Evolutionary conservation across 768 basidiomycete species (phyloP).

Genomic region (Suillus fuscotomentosus): DNA sequence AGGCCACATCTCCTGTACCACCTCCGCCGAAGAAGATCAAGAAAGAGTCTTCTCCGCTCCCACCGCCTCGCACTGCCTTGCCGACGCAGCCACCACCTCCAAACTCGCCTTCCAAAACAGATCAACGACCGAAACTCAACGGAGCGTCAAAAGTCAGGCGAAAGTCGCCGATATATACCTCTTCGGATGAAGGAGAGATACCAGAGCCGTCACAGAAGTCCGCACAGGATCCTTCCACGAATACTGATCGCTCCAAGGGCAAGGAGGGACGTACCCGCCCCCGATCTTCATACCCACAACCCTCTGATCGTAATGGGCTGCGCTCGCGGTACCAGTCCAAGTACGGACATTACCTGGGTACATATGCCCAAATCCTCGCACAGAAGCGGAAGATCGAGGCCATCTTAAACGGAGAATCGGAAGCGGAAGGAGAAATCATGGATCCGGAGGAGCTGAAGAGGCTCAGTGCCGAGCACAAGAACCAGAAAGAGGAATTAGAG

Average conservation of each 20-base stretch:
- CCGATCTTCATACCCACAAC: slow-evolving; percentile 34
- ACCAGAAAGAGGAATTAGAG: slow-evolving; percentile 52
- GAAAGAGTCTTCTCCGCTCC: slow-evolving; percentile 34
- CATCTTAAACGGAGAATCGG: slow-evolving; percentile 53
- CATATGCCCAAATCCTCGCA: slow-evolving; percentile 44
- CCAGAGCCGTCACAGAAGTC: slow-evolving; percentile 67
- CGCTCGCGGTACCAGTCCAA: slow-evolving; percentile 51
- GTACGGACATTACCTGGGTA: slow-evolving; percentile 50
- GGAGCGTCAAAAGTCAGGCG: slow-evolving; percentile 3
- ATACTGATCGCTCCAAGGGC: slow-evolving; percentile 14
- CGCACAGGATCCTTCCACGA: slow-evolving; percentile 47
- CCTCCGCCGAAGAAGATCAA: slow-evolving; percentile 30
- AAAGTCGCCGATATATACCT: slow-evolving; percentile 29
- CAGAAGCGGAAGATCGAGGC: slow-evolving; percentile 54
- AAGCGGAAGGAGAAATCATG: slow-evolving; percentile 53
- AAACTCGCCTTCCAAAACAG: background rate
- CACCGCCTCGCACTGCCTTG: slow-evolving; percentile 17
- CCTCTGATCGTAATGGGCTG: slow-evolving; percentile 50
- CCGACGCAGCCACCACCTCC: background rate
- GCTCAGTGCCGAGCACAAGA: slow-evolving; percentile 43
- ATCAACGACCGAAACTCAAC: background rate
- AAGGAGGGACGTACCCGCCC: slow-evolving; percentile 23
- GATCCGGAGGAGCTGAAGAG: slow-evolving; percentile 50
- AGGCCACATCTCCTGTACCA: slow-evolving; percentile 13
- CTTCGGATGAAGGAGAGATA: slow-evolving; percentile 45